Evolutionary conservation across 257 asterid genomes (phyloP), one percentile per base, ranked within the genome.

Genomic region (Fraxinus pennsylvanica): DNA sequence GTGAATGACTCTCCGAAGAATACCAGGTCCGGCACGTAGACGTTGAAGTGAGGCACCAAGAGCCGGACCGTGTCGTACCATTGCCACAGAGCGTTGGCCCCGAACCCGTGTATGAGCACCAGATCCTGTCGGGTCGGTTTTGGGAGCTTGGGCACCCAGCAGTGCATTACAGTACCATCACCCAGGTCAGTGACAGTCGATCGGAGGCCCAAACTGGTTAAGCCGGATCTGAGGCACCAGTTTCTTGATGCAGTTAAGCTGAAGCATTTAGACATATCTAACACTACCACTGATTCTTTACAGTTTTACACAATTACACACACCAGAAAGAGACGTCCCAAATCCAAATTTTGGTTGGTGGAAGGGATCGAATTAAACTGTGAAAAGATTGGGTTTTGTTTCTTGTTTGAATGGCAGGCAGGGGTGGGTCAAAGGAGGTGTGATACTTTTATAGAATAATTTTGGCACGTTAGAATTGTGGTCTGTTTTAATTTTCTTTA

Each of bases 21-120:
- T 1, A 89, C 76, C 12, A 91, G 82, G 87, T 91, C 96, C 27
- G 96, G 96, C 17, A 91, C 90, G 87, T 89, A 91, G 72, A 91
- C 68, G 85, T 91, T 91, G 89, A 89, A 88, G 76, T 82, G 85
- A 6, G 81, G 79, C 0, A 87, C 27, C 22, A 91, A 77, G 77
- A 78, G 27, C 1, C 76, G 77, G 41, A 88, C 91, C 5, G 94
- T 82, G 63, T 84, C 86, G 80, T 52, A 43, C 91, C 92, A 91
- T 30, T 91, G 96, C 96, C 96, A 91, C 75, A 86, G 76, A 1
- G 94, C 81, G 84, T 84, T 85, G 22, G 89, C 84, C 2, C 96
- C 96, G 86, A 91, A 89, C 4, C 96, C 96, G 77, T 91, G 96
- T 78, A 91, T 81, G 32, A 91, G 91, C 38, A 86, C 78, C n/a